These are phyloP conservation scores for Remersonia thermophila DNA, from an alignment of 2,329 filamentous ascomycete species.

Conservation along the genomic window DNA sequence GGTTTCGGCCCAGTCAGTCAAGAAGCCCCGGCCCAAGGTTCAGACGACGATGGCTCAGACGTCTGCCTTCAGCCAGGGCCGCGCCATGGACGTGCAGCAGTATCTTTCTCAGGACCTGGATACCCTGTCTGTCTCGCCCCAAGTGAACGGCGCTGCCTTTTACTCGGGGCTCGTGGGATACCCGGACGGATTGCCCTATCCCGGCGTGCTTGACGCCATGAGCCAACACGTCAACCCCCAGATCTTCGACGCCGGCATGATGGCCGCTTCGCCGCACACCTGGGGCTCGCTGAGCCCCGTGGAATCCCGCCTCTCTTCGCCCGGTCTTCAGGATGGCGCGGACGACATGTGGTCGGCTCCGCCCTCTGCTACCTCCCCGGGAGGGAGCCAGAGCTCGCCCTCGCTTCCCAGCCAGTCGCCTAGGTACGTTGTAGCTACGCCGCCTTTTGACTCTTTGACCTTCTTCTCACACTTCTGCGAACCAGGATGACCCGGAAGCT, in stretches of 20 bases:
- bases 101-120: slow-evolving; percentile 40
- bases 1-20: slow-evolving; percentile 24
- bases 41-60: slow-evolving; percentile 37
- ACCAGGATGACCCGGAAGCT: slow-evolving; percentile 28
- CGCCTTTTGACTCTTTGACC: slow-evolving; percentile 12
- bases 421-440: slow-evolving; percentile 34
- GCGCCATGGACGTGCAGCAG: slow-evolving; percentile 40
- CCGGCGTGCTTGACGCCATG: slow-evolving; percentile 29
- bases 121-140: slow-evolving; percentile 32
- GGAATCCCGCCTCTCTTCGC: slow-evolving; percentile 39
- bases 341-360: slow-evolving; percentile 35
- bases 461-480: too few species aligned
- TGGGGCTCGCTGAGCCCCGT: slow-evolving; percentile 42
- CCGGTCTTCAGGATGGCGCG: slow-evolving; percentile 35
- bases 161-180: slow-evolving; percentile 37
- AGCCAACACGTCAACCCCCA: slow-evolving; percentile 44
- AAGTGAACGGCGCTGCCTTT: slow-evolving; percentile 29
- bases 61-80: slow-evolving; percentile 37
- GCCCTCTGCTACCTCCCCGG: slow-evolving; percentile 29
- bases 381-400: slow-evolving; percentile 36
- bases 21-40: slow-evolving; percentile 31
- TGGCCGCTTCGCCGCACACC: slow-evolving; percentile 38
- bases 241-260: slow-evolving; percentile 38
- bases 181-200: slow-evolving; percentile 31
- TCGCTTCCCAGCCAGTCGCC: slow-evolving; percentile 38